A percentile compares a stretch with the other conserved stretches of the same genome.
These are phyloP conservation scores for Mrakia blollopis DNA, from an alignment of 768 basidiomycete genomes.

Conservation along the genomic window DNA sequence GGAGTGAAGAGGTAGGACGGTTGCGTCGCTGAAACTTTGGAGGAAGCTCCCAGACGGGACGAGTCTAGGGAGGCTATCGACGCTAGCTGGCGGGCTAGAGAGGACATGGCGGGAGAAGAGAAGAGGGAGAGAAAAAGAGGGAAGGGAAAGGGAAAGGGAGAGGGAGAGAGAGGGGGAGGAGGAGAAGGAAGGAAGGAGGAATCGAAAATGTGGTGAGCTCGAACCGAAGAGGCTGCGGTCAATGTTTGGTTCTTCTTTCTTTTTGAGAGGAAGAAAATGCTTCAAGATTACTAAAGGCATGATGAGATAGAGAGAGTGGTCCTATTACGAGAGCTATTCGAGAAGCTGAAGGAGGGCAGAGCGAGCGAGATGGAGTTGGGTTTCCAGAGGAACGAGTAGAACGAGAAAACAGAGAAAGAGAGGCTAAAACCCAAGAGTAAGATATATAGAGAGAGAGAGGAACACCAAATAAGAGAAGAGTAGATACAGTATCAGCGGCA, in stretches of 20 bases:
- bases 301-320: too few species aligned
- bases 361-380: too few species aligned
- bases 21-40: conserved; percentile 52
- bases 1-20: conserved; percentile 82
- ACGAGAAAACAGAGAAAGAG: neutral
- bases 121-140: neutral
- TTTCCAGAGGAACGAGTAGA: too few species aligned
- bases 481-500: neutral
- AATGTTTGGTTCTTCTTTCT: neutral
- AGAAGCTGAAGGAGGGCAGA: too few species aligned
- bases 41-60: conserved; percentile 56
- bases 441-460: neutral
- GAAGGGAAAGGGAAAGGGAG: neutral
- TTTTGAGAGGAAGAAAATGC: neutral
- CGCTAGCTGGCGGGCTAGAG: conserved; percentile 75
- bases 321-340: too few species aligned
- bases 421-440: neutral
- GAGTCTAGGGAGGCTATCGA: conserved; percentile 74
- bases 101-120: conserved; percentile 48
- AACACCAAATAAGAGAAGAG: neutral
- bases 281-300: too few species aligned
- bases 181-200: too few species aligned
- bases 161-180: too few species aligned
- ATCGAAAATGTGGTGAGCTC: conserved; percentile 7
- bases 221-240: neutral